These are phyloP conservation scores for Pichia rugopelliculosa DNA, from an alignment of 805 yeast genomes.

Conservation along the genomic window DNA sequence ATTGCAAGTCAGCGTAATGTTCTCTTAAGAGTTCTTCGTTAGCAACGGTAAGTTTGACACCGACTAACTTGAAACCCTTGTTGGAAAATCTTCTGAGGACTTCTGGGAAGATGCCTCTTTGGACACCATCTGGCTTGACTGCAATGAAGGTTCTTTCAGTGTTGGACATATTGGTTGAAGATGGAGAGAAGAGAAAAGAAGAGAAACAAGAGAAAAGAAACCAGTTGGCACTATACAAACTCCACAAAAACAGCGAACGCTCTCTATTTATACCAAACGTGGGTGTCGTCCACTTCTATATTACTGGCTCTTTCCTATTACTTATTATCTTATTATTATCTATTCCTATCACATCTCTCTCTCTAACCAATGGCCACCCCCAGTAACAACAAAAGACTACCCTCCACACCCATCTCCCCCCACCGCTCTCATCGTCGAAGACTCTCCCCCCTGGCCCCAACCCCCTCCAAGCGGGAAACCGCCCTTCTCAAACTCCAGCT, in stretches of 20 bases:
- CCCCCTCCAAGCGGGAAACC: not conserved
- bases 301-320: too few relatives aligned
- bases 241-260: not conserved
- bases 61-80: constrained; percentile 97
- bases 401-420: too few relatives aligned
- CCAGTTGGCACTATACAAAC: not conserved
- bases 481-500: not conserved
- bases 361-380: too few relatives aligned
- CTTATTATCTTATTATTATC: too few relatives aligned
- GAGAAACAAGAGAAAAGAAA: not conserved
- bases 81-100: constrained; percentile 90
- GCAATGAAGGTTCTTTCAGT: constrained; percentile 89
- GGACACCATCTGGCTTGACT: constrained; percentile 99
- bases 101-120: constrained; percentile 90
- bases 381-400: too few relatives aligned
- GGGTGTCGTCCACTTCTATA: too few relatives aligned
- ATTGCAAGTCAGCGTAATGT: constrained; percentile 93
- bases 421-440: too few relatives aligned
- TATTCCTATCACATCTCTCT: too few relatives aligned
- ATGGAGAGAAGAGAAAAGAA: not conserved
- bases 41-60: constrained; percentile 85
- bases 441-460: not conserved
- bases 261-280: not conserved
- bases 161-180: constrained; percentile 38
- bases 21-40: constrained; percentile 79